These are phyloP conservation scores for Aspergillaceae sp. DNA, from an alignment of 2,329 filamentous ascomycete genomes.

Conservation along the genomic window DNA sequence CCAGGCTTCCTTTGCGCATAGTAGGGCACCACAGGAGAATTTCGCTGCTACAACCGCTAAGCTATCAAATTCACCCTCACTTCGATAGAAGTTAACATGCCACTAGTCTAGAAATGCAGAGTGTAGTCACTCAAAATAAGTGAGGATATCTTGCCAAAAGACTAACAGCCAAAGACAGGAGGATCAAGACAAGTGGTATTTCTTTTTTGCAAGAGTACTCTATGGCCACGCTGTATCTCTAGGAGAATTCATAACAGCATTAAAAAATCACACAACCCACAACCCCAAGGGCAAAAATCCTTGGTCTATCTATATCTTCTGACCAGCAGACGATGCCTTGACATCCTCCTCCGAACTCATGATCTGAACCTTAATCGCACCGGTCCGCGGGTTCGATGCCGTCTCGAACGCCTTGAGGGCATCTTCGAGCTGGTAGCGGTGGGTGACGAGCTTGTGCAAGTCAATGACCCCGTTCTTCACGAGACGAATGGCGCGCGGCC, in stretches of 20 bases:
- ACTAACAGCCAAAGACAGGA: too few relatives aligned
- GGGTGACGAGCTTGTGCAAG: slow-evolving; percentile 73
- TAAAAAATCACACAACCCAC: slow-evolving; percentile 1
- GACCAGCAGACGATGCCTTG: slow-evolving; percentile 23
- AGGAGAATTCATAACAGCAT: slow-evolving; percentile 7
- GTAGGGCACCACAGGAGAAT: too few relatives aligned
- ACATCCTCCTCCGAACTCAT: slow-evolving; percentile 40
- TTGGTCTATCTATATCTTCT: slow-evolving; percentile 15
- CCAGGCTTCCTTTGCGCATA: too few relatives aligned
- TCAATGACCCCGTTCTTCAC: slow-evolving; percentile 78
- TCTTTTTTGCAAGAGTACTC: too few relatives aligned
- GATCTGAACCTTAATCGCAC: slow-evolving; percentile 97
- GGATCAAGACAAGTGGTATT: too few relatives aligned
- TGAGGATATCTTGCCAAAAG: too few relatives aligned
- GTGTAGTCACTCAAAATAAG: too few relatives aligned
- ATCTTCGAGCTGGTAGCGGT: slow-evolving; percentile 77
- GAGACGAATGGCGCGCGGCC: slow-evolving; percentile 85
- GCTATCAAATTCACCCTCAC: too few relatives aligned
- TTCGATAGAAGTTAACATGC: too few relatives aligned
- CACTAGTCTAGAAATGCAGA: too few relatives aligned
- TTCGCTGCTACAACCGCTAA: too few relatives aligned
- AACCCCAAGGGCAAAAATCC: neutral
- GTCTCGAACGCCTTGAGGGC: slow-evolving; percentile 84
- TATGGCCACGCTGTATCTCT: too few relatives aligned
- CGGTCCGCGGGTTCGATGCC: slow-evolving; percentile 76